These are phyloP conservation scores for Phytophthora syringae DNA, from an alignment of 352 stramenopile genomes.

Conservation along the genomic window DNA sequence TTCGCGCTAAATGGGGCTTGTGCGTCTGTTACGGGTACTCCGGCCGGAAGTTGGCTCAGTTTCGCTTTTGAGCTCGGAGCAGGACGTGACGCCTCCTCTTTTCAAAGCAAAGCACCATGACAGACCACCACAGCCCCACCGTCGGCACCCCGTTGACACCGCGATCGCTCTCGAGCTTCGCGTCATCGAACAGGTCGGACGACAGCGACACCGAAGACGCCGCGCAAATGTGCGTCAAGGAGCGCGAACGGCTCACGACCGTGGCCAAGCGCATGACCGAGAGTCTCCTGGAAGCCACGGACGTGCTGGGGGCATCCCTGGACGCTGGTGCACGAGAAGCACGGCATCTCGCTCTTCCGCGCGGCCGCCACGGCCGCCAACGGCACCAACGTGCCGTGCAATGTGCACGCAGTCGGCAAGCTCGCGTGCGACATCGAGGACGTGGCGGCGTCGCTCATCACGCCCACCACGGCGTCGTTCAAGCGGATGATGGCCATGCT, in stretches of 20 bases:
- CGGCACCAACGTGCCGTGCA: constrained; percentile 69
- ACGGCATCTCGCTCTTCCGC: constrained; percentile 85
- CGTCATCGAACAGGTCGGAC: constrained; percentile 30
- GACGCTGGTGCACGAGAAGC: constrained; percentile 80
- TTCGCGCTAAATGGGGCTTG: constrained; percentile 35
- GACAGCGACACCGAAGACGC: constrained; percentile 15
- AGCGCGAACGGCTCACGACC: constrained; percentile 73
- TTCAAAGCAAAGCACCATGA: constrained; percentile 21
- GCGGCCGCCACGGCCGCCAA: constrained; percentile 60
- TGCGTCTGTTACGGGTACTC: constrained; percentile 31
- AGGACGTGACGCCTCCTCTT: constrained; percentile 4
- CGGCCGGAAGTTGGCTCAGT: too few relatives aligned
- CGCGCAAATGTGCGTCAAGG: constrained; percentile 49
- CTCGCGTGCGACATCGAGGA: constrained; percentile 83
- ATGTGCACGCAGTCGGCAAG: constrained; percentile 88
- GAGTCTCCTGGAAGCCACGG: constrained; percentile 74
- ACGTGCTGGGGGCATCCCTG: constrained; percentile 78
- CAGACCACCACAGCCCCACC: constrained; percentile 27
- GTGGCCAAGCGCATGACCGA: constrained; percentile 86
- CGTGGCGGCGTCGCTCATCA: constrained; percentile 85
- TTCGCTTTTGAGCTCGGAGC: constrained; percentile 28
- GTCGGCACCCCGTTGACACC: constrained; percentile 24
- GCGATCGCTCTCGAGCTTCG: constrained; percentile 27
- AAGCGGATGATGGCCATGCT: constrained; percentile 89
- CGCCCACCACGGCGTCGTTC: constrained; percentile 75